Percentiles rank a stretch among this genome's conserved stretches.
Evolutionary conservation across 331 rosid species (phyloP).

Genomic region (Erythrophleum ivorense): DNA sequence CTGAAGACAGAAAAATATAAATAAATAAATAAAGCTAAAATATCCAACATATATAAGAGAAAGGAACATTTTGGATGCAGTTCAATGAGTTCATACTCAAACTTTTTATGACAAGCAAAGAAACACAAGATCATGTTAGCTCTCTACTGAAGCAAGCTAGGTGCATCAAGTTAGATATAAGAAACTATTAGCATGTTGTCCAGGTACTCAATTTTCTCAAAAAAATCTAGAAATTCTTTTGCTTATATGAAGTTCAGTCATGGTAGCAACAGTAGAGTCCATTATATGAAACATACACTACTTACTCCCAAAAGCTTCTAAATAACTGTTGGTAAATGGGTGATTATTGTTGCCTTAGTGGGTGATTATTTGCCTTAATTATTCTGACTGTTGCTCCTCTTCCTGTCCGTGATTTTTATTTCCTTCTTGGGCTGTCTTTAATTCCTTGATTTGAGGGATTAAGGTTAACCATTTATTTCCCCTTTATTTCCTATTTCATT

Average conservation of each 20-base stretch:
- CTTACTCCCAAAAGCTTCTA: slow-evolving; percentile 3
- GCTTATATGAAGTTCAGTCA: slow-evolving; percentile 1
- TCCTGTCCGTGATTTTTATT: too few species aligned
- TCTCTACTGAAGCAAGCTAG: slow-evolving; percentile 26
- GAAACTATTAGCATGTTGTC: background rate
- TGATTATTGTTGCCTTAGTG: too few species aligned
- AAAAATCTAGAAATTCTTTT: background rate
- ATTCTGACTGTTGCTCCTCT: too few species aligned
- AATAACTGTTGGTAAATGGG: background rate
- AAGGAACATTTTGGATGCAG: slow-evolving; percentile 7
- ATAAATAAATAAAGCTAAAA: slow-evolving; percentile 32
- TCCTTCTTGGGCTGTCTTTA: too few species aligned
- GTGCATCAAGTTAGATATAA: slow-evolving; percentile 19
- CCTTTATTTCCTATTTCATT: too few species aligned
- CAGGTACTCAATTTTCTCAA: slow-evolving; percentile 16
- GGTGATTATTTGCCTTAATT: too few species aligned
- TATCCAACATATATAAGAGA: slow-evolving; percentile 24
- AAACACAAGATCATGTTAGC: slow-evolving; percentile 28
- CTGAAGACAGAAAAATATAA: slow-evolving; percentile 49
- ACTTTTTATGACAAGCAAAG: slow-evolving; percentile 10
- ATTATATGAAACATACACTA: background rate
- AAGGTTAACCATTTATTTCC: too few species aligned
- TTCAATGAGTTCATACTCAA: slow-evolving; percentile 28
- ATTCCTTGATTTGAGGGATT: too few species aligned
- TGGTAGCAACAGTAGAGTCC: slow-evolving; percentile 5